Conservation (phyloP, 768 basidiomycete species). For the Tylopilus vinaceipallidus region DNA sequence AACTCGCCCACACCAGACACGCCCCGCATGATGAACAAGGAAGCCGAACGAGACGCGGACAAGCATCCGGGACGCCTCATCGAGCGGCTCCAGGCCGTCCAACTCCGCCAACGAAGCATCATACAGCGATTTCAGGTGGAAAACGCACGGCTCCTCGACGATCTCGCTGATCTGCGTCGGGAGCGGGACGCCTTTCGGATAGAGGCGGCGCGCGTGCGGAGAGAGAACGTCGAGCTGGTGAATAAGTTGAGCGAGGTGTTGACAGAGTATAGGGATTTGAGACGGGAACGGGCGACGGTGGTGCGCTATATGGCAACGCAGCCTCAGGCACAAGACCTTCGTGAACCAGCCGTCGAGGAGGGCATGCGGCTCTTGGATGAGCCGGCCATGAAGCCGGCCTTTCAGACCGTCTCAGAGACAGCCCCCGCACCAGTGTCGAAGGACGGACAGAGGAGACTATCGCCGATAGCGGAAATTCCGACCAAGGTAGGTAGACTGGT, state of each 20-base stretch:
- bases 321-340: background rate
- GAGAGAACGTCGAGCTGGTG: constrained; percentile 20
- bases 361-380: background rate
- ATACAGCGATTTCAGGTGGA: constrained; percentile 29
- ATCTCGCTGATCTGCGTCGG: constrained; percentile 27
- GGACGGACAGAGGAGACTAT: constrained; percentile 1
- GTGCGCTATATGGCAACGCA: constrained; percentile 5
- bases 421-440: background rate
- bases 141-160: constrained; percentile 19
- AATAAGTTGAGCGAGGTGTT: constrained; percentile 18
- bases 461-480: background rate
- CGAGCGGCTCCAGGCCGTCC: constrained; percentile 26
- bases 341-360: constrained; percentile 11
- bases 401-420: constrained; percentile 3
- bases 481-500: too few species aligned
- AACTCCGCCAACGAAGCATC: constrained; percentile 22
- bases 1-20: too few species aligned
- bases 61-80: constrained; percentile 16
- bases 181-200: constrained; percentile 26
- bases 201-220: constrained; percentile 21
- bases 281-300: constrained; percentile 18
- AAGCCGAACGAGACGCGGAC: background rate
- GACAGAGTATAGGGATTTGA: constrained; percentile 22
- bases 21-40: background rate
- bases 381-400: background rate